These are phyloP conservation scores for Penicillium manginii DNA, from an alignment of 495 filamentous ascomycete genomes.

Conservation along the genomic window DNA sequence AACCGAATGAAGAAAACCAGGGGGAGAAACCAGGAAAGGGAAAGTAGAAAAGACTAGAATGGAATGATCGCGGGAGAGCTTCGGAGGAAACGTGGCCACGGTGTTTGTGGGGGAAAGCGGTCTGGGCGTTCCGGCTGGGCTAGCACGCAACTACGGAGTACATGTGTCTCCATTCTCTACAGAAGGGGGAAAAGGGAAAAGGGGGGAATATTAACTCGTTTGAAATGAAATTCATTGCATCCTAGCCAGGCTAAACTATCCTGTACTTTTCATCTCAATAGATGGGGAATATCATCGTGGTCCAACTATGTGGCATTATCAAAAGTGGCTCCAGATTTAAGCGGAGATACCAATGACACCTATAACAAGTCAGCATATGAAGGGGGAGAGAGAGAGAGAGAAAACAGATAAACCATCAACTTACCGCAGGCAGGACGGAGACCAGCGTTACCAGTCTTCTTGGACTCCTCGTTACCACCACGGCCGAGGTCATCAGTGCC, in stretches of 20 bases:
- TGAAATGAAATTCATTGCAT: slow-evolving; percentile 32
- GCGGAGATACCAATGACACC: slow-evolving; percentile 87
- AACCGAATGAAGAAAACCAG: slow-evolving; percentile 11
- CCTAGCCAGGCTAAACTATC: slow-evolving; percentile 27
- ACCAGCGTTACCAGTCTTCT: slow-evolving; percentile 97
- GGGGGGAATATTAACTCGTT: neutral
- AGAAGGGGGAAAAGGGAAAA: neutral
- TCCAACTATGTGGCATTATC: slow-evolving; percentile 20
- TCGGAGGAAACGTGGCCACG: slow-evolving; percentile 36
- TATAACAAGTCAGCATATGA: slow-evolving; percentile 28
- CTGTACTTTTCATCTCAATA: slow-evolving; percentile 27
- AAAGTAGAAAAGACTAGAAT: slow-evolving; percentile 19
- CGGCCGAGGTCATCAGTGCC: slow-evolving; percentile 95
- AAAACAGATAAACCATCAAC: slow-evolving; percentile 23
- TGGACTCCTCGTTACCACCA: slow-evolving; percentile 87
- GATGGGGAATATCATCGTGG: slow-evolving; percentile 19
- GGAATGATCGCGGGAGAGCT: slow-evolving; percentile 19
- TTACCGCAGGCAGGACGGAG: slow-evolving; percentile 88
- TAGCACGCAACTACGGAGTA: neutral
- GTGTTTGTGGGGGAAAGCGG: slow-evolving; percentile 39
- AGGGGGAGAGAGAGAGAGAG: neutral
- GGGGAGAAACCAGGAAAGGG: slow-evolving; percentile 14
- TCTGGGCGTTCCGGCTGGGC: slow-evolving; percentile 14
- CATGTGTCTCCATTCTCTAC: neutral
- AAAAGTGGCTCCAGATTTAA: slow-evolving; percentile 31